Base-by-base conservation (phyloP, 495 filamentous ascomycete genomes). In the Xylaria castorea region DNA sequence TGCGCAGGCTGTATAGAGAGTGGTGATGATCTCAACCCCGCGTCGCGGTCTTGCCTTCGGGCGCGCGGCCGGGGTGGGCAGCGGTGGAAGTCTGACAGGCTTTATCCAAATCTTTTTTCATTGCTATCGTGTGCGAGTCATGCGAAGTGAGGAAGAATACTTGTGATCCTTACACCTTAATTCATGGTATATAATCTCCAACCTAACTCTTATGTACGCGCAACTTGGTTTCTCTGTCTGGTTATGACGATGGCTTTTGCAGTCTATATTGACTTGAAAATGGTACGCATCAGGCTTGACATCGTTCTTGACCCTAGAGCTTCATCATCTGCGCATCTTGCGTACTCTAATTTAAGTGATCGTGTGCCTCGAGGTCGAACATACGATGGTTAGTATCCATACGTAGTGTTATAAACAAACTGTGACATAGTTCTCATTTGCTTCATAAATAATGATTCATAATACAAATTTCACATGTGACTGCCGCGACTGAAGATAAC, bases 81-180 rank as follows among this genome's bases (percentile, higher is more conserved):
- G 78, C 80, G 87, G 87, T 84, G 87, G 87, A 88, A 85, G 87
- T 89, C 87, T 89, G 87, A 89, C 87, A 88, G 87, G 87, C 79
- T 58, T 76, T 74, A 11, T 69, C 74, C 70, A 34, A n/a, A 78
- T 66, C 73, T 79, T 83, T 83, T 87, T 85, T 87, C 84, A 75
- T 85, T 87, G 74, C 78, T 80, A 6, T 81, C 80, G 75, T 68
- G 78, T 71, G 84, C 80, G 72, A 73, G 76, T 61, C 82, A 79
- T 44, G 68, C 73, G 81, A 78, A 66, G 79, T 76, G 80, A 83
- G 67, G 85, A 85, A 85, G 83, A 84, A 81, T 32, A 16, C 12
- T n/a, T 3, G 5, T 5, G 12, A 46, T 20, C 0, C 18, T 5
- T 48, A n/a, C n/a, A n/a, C n/a, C n/a, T n/a, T n/a, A n/a, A n/a